phyloP scores from a whole-genome alignment of 176 grass and related monocot genomes.

The Pontederia paniculata region DNA sequence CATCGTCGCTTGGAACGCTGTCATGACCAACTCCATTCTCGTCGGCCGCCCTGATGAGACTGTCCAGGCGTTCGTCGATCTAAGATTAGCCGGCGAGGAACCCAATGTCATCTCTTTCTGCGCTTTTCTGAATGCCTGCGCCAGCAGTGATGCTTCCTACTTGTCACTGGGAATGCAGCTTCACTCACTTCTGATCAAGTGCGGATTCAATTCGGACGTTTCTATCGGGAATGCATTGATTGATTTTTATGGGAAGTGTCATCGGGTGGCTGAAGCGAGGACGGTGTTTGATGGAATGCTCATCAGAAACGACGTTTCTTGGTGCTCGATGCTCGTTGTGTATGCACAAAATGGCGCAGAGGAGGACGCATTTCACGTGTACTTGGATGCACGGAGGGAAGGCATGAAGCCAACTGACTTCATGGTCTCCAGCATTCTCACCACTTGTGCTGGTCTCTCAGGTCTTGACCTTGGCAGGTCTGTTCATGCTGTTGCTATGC shows the following conservation, averaged over 20 bases:
- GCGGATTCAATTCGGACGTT: slow-evolving; percentile 28
- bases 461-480: slow-evolving; percentile 52
- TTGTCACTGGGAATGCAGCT: slow-evolving; percentile 41
- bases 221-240: slow-evolving; percentile 51
- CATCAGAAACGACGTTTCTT: slow-evolving; percentile 53
- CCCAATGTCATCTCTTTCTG: slow-evolving; percentile 47
- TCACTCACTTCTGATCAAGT: slow-evolving; percentile 42
- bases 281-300: slow-evolving; percentile 50
- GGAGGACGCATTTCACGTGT: slow-evolving; percentile 56
- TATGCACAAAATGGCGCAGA: slow-evolving; percentile 55
- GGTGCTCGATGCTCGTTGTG: slow-evolving; percentile 56
- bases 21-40: slow-evolving; percentile 56
- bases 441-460: slow-evolving; percentile 56
- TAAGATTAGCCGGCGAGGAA: slow-evolving; percentile 25
- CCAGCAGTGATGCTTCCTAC: slow-evolving; percentile 11
- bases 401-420: slow-evolving; percentile 54
- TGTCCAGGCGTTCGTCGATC: slow-evolving; percentile 36
- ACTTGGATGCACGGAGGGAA: slow-evolving; percentile 43
- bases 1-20: slow-evolving; percentile 54
- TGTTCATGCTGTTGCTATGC: slow-evolving; percentile 43
- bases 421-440: slow-evolving; percentile 66
- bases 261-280: slow-evolving; percentile 25
- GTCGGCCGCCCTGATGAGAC: slow-evolving; percentile 42
- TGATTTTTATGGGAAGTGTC: slow-evolving; percentile 78
- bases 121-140: slow-evolving; percentile 69